phyloP scores from a whole-genome alignment of 2,329 filamentous ascomycete genomes.

The Periconia sp. region DNA sequence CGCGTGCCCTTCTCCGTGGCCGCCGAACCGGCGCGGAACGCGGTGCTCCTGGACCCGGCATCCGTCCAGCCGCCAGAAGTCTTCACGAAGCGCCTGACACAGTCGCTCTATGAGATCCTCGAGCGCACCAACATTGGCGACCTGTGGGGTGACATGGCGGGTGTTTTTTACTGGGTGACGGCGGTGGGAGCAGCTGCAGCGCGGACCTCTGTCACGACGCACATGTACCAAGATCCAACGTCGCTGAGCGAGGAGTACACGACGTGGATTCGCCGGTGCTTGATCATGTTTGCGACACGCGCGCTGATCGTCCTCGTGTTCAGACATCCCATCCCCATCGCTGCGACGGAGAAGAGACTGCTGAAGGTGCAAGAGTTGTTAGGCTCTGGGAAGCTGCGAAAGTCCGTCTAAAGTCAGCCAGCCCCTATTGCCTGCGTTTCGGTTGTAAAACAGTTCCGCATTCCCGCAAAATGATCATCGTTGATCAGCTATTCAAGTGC shows the following conservation, averaged over 20 bases:
- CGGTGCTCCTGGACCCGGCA: conserved; percentile 9
- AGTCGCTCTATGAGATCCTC: conserved; percentile 25
- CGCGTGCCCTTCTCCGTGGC: conserved; percentile 31
- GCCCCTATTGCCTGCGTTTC: too few species aligned
- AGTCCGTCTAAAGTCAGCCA: not conserved
- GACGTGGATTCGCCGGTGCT: conserved; percentile 27
- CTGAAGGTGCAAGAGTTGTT: conserved; percentile 32
- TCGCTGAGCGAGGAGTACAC: conserved; percentile 15
- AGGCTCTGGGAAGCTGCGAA: not conserved
- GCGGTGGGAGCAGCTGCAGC: conserved; percentile 34
- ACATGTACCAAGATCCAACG: conserved; percentile 10
- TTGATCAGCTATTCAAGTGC: too few species aligned
- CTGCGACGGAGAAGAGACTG: conserved; percentile 27
- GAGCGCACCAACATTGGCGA: conserved; percentile 23
- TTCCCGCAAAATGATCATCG: too few species aligned
- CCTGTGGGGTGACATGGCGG: conserved; percentile 37
- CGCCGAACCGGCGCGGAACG: conserved; percentile 19
- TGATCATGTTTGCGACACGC: conserved; percentile 32
- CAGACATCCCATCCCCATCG: conserved; percentile 26
- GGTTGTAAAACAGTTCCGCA: too few species aligned
- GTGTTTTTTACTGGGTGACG: conserved; percentile 38
- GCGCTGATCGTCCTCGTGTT: conserved; percentile 28
- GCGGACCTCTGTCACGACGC: conserved; percentile 15
- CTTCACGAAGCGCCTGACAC: conserved; percentile 15
- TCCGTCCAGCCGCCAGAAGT: conserved; percentile 3